A percentile compares a stretch with the other conserved stretches of the same genome.
phyloP scores from a whole-genome alignment of 2,329 filamentous ascomycete genomes.

The Colletotrichum lini region DNA sequence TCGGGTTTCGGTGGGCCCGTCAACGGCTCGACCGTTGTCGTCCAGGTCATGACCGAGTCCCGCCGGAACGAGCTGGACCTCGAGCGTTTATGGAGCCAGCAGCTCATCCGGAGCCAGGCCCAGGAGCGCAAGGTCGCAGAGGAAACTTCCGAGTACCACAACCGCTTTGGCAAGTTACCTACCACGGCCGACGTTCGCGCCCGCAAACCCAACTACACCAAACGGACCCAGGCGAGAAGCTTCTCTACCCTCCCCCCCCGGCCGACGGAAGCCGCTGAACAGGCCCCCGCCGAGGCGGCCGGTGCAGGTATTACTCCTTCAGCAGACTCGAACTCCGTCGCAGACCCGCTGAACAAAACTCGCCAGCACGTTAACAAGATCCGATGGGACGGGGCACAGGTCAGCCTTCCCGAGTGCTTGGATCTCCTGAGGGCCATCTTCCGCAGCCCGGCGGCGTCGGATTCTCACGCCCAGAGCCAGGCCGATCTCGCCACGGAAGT shows the following conservation, averaged over 20 bases:
- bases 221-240: constrained; percentile 51
- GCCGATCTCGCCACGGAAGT: constrained; percentile 59
- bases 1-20: constrained; percentile 80
- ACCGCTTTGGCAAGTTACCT: constrained; percentile 39
- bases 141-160: constrained; percentile 47
- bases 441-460: constrained; percentile 41
- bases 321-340: constrained; percentile 7
- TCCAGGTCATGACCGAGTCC: constrained; percentile 71
- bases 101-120: constrained; percentile 53
- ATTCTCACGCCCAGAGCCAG: constrained; percentile 48
- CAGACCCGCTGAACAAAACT: constrained; percentile 26
- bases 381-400: constrained; percentile 53
- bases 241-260: constrained; percentile 53
- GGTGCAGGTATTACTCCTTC: constrained; percentile 18
- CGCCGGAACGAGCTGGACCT: constrained; percentile 67
- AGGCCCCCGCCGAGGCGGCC: not conserved
- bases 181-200: constrained; percentile 22
- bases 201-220: constrained; percentile 2
- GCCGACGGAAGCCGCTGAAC: constrained; percentile 28
- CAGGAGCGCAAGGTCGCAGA: constrained; percentile 28
- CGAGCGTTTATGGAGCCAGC: constrained; percentile 65
- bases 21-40: constrained; percentile 66
- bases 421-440: constrained; percentile 58
- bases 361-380: constrained; percentile 55
- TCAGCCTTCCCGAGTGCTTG: constrained; percentile 54